A percentile compares a stretch with the other conserved stretches of the same genome.
Evolutionary conservation across 495 filamentous ascomycete genomes (phyloP).

Genomic region (Cladorrhinum samala): DNA sequence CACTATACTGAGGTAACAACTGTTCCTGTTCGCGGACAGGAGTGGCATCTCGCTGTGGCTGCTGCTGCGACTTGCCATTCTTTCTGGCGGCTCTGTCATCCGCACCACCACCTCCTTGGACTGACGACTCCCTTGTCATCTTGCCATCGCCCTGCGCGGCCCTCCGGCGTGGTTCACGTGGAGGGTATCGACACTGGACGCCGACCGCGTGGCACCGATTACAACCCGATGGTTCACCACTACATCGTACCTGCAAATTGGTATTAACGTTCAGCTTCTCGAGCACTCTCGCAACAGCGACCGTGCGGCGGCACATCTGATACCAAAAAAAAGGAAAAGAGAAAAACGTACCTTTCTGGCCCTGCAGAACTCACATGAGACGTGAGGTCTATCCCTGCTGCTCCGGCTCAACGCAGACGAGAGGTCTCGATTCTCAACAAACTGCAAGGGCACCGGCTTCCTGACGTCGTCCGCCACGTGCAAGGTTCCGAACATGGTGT

Average conservation of each 20-base stretch:
- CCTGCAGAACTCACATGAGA: background rate
- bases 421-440: background rate
- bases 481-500: background rate
- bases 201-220: background rate
- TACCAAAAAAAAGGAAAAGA: no score
- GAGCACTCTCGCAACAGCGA: no score
- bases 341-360: background rate
- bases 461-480: background rate
- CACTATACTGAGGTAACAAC: no score
- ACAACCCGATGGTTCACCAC: background rate
- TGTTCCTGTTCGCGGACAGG: background rate
- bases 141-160: background rate
- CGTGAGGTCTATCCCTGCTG: background rate
- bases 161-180: background rate
- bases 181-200: background rate
- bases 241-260: background rate
- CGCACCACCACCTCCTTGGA: background rate
- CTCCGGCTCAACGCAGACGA: background rate
- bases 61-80: background rate
- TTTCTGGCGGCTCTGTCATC: background rate
- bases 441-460: background rate
- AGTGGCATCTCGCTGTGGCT: background rate
- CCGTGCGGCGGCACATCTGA: no score
- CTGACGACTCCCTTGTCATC: background rate
- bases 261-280: background rate